Base-by-base conservation (phyloP, 768 basidiomycete genomes). In the Trametes punicea region DNA sequence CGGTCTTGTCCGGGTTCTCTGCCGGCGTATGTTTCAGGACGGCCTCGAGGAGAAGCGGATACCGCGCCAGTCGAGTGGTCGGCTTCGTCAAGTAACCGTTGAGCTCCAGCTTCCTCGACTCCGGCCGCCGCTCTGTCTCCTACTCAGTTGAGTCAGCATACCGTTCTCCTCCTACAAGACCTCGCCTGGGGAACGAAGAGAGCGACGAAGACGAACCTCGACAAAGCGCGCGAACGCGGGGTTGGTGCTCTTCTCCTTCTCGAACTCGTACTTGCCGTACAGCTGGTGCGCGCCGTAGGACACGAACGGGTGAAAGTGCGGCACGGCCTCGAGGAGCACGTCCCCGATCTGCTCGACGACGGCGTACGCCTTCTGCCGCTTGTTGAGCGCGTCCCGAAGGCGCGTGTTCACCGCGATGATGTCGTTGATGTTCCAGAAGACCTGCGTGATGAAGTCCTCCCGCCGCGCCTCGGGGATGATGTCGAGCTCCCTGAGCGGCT, bases 81-180 rank as follows among this genome's bases (percentile, higher is more conserved):
- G 97, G 97, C 70, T 98, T 98, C 6, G 97, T 99, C 36, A 99
- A 77, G 70, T 98, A 99, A 1, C 93, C 97, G 69, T 99, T 99
- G 46, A 99, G 74, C 71, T 99, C 97, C 31, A 98, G 81, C 73
- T 98, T 98, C 26, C 96, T 81, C 8, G 95, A 98, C 69, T 97
- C 94, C 0, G 95, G 95, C 18, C 90, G 76, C 18, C 97, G 88
- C 69, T 99, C 97, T 2, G 90, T 91, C 61, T 84, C 77, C 94
- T 95, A 62, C 16, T 33, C 40, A 20, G 39, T 27, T 7, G 8
- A 15, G 25, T 46, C 49, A 59, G 44, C 34, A 44, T 15, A 46
- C 42, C 15, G 8, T 25, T 18, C 5, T 36, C 13, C 4, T 8
- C 34, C 5, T 36, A 36, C 13, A 36, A n/a, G 15, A 36, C 34